Evolutionary conservation across 257 asterid genomes (phyloP), one percentile per base, ranked within the genome.

Genomic region (Haberlea rhodopensis): DNA sequence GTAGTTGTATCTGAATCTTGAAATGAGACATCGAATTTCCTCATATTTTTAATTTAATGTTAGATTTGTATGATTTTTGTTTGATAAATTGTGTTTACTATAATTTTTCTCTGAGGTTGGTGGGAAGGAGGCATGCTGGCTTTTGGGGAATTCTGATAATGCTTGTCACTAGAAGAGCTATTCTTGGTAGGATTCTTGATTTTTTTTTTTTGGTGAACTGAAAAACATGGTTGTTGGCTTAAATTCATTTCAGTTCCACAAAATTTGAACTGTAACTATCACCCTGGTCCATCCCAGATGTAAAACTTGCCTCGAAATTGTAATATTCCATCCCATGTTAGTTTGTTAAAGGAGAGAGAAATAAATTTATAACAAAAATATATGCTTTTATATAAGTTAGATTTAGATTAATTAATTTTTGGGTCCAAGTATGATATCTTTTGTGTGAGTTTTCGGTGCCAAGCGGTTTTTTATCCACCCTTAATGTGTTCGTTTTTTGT

Each of bases 81-180:
- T 51, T 37, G 62, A 63, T 76, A 25, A 43, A 57, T 43, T 72
- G 46, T 40, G 40, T 8, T 27, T 40, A 34, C 19, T 10, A 6
- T 10, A 46, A 51, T 59, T 72, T 8, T 62, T 25, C n/a, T n/a
- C 69, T 63, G 51, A 37, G 74, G 85, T 80, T 82, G 88, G 85
- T 73, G 4, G 79, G 77, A 74, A 72, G 87, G 83, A 66, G 69
- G 81, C 88, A 82, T 78, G 87, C 68, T 71, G 74, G 84, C 72
- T 70, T 80, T 63, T 73, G 78, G 79, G 75, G 77, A 37, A 37
- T 37, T 37, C 13, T 10, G 48, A 3, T 37, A 11, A 37, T 3
- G 4, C n/a, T 13, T 3, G 5, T 37, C n/a, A 3, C 48, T 37
- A 2, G 16, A 37, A 37, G 48, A 37, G n/a, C 15, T 34, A 34